These are phyloP conservation scores for Aspergillus fischeri DNA, from an alignment of 2,329 filamentous ascomycete species.

Conservation along the genomic window DNA sequence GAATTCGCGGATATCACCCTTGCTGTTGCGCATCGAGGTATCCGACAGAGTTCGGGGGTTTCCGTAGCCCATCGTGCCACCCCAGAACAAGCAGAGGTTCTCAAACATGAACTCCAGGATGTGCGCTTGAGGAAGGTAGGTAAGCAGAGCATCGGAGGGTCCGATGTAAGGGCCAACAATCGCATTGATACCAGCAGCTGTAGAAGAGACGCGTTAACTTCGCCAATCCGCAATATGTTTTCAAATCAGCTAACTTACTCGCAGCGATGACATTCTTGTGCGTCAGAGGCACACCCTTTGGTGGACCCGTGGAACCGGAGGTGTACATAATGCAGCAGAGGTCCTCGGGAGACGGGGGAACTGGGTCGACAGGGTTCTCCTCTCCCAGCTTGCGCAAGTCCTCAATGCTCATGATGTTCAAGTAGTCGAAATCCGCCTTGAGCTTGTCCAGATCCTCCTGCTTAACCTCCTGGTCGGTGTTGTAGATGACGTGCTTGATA, in stretches of 20 bases:
- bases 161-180: conserved; percentile 75
- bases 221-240: neutral
- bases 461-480: conserved; percentile 51
- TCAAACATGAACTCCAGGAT: conserved; percentile 97
- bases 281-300: conserved; percentile 81
- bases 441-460: conserved; percentile 52
- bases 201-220: conserved; percentile 8
- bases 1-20: conserved; percentile 90
- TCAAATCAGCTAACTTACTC: conserved; percentile 47
- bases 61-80: conserved; percentile 89
- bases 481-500: conserved; percentile 57
- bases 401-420: conserved; percentile 54
- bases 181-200: conserved; percentile 73
- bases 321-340: conserved; percentile 80
- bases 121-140: conserved; percentile 90
- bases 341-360: conserved; percentile 69
- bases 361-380: conserved; percentile 65
- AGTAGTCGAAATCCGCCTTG: conserved; percentile 49
- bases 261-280: conserved; percentile 78
- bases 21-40: conserved; percentile 78
- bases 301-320: conserved; percentile 81
- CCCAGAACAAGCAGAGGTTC: conserved; percentile 83
- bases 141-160: conserved; percentile 73
- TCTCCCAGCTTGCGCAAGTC: conserved; percentile 54
- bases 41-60: conserved; percentile 87